Evolutionary conservation across 148 eudicot genomes (phyloP), one percentile per base, ranked within the genome.

Genomic region (Vaccinium darrowii): DNA sequence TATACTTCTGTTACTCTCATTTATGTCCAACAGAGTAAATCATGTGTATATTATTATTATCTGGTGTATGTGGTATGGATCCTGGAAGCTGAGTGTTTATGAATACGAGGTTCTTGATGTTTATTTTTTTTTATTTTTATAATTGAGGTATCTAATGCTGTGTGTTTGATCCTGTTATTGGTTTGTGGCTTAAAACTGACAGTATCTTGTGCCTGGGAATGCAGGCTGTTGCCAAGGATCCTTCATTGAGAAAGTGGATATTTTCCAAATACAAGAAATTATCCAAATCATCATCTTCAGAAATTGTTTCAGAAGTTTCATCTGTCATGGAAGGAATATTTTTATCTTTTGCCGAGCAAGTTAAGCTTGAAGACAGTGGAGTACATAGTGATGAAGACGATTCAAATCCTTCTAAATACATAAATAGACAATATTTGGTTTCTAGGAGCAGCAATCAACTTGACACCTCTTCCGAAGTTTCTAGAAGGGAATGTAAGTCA

Each of bases 191-290:
- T 78, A 13, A 43, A 51, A 80, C 23, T 86, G 49, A 85, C 77
- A 72, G 5, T 85, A 47, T 84, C 52, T 53, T 81, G 62, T 79
- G 15, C 49, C 58, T 78, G 52, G 84, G 51, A 65, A 50, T 89
- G 87, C 93, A 97, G 99, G 89, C 92, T 82, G 89, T 95, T 85
- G 57, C 51, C 54, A 92, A 88, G 87, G 88, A 95, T 81, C 93
- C 84, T 33, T 92, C 97, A 62, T 81, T 97, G 84, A 93, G 84
- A 87, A 91, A 86, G 47, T 95, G 93, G 97, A 76, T 95, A 76
- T 89, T 92, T 72, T 91, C 92, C 85, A 91, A 90, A 82, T 94
- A 92, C 87, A 90, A 88, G 87, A 92, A 85, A 85, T 88, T 97
- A 56, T 85, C 85, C 79, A 88, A 88, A 78, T 91, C 92, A 63